Conservation (phyloP, 1,284 basidiomycete species). For the Sporisorium graminicola region DNA sequence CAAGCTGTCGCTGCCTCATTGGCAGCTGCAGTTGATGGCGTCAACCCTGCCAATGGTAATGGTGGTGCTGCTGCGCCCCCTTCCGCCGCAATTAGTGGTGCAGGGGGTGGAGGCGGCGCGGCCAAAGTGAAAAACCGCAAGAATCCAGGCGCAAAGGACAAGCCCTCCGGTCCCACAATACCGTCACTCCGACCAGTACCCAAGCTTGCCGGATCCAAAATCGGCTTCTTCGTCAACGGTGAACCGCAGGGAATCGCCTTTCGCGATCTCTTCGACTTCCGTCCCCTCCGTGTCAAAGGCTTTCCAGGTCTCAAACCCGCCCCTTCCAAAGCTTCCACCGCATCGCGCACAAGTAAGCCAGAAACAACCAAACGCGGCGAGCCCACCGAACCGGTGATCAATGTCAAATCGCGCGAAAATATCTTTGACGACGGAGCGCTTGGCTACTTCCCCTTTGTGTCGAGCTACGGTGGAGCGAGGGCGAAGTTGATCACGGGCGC, state of each 20-base stretch:
- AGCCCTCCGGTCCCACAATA: constrained; percentile 32
- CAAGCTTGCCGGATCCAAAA: constrained; percentile 78
- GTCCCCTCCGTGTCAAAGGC: constrained; percentile 75
- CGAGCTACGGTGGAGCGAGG: constrained; percentile 89
- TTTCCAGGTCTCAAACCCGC: constrained; percentile 25
- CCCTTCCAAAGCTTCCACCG: constrained; percentile 7
- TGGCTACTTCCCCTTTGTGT: constrained; percentile 95
- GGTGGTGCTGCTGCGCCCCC: background rate
- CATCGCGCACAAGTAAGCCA: constrained; percentile 18
- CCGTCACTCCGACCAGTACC: constrained; percentile 77
- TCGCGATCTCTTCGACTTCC: constrained; percentile 87
- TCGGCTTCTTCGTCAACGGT: constrained; percentile 94
- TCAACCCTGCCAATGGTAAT: background rate
- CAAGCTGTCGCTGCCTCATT: background rate
- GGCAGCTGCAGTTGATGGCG: background rate
- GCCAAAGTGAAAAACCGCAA: constrained; percentile 49
- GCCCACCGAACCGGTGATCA: constrained; percentile 45
- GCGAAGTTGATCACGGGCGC: constrained; percentile 85
- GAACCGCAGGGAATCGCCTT: constrained; percentile 87
- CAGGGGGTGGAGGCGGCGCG: constrained; percentile 17
- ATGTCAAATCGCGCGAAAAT: constrained; percentile 74
- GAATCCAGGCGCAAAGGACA: constrained; percentile 43
- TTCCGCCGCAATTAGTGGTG: constrained; percentile 1
- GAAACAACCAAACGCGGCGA: constrained; percentile 14
- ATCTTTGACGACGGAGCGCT: constrained; percentile 92